phyloP scores from a whole-genome alignment of 371 early-diverging fungal species.

The Paramicrosporidium saccamoebae region DNA sequence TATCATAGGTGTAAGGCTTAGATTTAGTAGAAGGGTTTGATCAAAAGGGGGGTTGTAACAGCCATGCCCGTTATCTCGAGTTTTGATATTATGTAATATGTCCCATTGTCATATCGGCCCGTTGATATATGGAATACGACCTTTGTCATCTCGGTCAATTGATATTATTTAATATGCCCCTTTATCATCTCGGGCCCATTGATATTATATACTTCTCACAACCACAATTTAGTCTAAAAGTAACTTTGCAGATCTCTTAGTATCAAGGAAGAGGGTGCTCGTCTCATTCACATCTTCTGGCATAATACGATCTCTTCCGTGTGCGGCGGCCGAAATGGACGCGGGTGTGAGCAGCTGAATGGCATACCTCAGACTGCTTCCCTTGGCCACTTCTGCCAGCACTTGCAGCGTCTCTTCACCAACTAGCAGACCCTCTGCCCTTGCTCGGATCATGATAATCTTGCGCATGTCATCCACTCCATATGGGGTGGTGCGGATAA shows the following conservation, averaged over 20 bases:
- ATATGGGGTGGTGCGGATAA: constrained; percentile 73
- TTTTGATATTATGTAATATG: too few species aligned
- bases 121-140: too few species aligned
- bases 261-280: constrained; percentile 52
- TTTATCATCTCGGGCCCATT: too few species aligned
- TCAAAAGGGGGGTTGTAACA: too few species aligned
- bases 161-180: too few species aligned
- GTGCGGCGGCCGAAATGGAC: constrained; percentile 41
- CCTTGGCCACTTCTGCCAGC: constrained; percentile 44
- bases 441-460: constrained; percentile 65
- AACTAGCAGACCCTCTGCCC: constrained; percentile 43
- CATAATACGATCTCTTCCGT: constrained; percentile 35
- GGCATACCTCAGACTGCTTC: constrained; percentile 69
- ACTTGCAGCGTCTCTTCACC: constrained; percentile 29
- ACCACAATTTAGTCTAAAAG: too few species aligned
- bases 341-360: constrained; percentile 85
- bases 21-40: too few species aligned
- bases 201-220: too few species aligned
- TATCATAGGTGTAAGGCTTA: too few species aligned
- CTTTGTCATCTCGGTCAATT: too few species aligned
- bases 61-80: too few species aligned
- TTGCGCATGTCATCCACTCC: constrained; percentile 55
- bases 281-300: constrained; percentile 56
- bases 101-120: too few species aligned
- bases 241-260: constrained; percentile 42